Evolutionary conservation across 768 basidiomycete species (phyloP).

Genomic region (Podaxis mareebaensis): DNA sequence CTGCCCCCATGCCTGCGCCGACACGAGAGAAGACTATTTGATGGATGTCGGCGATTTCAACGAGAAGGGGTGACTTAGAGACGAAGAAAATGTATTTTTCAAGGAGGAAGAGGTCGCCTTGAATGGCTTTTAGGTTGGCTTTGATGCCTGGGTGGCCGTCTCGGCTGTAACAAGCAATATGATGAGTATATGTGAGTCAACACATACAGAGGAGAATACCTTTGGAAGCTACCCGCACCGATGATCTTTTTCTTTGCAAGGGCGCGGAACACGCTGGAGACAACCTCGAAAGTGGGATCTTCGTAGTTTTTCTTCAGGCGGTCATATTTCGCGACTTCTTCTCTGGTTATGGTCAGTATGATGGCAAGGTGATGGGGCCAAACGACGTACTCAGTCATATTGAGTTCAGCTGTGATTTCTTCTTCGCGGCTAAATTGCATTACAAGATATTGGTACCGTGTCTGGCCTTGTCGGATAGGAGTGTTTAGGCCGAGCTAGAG

Average conservation of each 20-base stretch:
- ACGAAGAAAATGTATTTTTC: conserved; percentile 99
- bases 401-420: conserved; percentile 93
- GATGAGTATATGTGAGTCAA: neutral
- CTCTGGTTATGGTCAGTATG: conserved; percentile 40
- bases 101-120: conserved; percentile 96
- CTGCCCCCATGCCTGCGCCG: conserved; percentile 77
- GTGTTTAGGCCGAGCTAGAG: conserved; percentile 82
- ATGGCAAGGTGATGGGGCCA: neutral
- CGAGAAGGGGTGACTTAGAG: conserved; percentile 89
- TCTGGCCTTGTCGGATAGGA: conserved; percentile 97
- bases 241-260: conserved; percentile 90
- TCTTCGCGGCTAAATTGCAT: conserved; percentile 99
- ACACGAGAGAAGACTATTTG: conserved; percentile 93
- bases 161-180: conserved; percentile 48
- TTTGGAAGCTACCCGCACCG: conserved; percentile 83
- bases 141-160: conserved; percentile 95
- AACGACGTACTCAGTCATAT: conserved; percentile 79
- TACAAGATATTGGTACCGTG: conserved; percentile 95
- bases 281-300: conserved; percentile 92
- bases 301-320: conserved; percentile 93
- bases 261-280: conserved; percentile 90
- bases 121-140: conserved; percentile 94
- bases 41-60: conserved; percentile 88
- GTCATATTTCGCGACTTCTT: conserved; percentile 77
- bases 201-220: conserved; percentile 40